A percentile compares a stretch with the other conserved stretches of the same genome.
phyloP scores from a whole-genome alignment of 169 alveolate species.

The Theileria sp. region DNA sequence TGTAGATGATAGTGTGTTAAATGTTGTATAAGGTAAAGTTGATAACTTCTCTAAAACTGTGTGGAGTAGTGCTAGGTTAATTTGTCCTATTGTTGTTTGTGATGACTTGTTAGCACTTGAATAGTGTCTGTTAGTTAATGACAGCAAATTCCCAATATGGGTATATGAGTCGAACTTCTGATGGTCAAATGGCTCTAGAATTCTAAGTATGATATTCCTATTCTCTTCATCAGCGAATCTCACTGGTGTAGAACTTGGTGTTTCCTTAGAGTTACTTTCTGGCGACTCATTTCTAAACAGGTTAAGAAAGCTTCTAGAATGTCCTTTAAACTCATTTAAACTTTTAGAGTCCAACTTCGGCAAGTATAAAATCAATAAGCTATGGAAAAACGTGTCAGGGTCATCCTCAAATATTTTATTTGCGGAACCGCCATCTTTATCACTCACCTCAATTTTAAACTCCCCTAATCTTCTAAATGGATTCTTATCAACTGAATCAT shows the following conservation, averaged over 20 bases:
- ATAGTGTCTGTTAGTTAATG: conserved; percentile 14
- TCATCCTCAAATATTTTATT: conserved; percentile 5
- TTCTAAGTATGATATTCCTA: neutral
- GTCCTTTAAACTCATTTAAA: conserved; percentile 34
- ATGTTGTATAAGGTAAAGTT: conserved; percentile 25
- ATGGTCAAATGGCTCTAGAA: conserved; percentile 32
- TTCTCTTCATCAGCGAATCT: conserved; percentile 13
- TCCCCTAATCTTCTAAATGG: conserved; percentile 9
- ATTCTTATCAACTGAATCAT: neutral
- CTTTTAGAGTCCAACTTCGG: conserved; percentile 34
- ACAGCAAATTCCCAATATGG: conserved; percentile 15
- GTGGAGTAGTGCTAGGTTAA: conserved; percentile 18
- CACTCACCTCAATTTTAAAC: neutral
- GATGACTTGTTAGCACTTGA: neutral
- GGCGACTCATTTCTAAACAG: neutral
- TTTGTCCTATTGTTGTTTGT: conserved; percentile 16
- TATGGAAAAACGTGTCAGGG: conserved; percentile 42
- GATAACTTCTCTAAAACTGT: conserved; percentile 34
- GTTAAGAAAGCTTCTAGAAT: conserved; percentile 9
- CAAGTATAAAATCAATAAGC: conserved; percentile 43
- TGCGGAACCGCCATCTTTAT: neutral
- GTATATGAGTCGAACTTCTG: conserved; percentile 26
- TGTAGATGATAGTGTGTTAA: conserved; percentile 32
- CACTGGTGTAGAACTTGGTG: neutral
- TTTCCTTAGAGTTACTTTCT: neutral